Evolutionary conservation across 495 filamentous ascomycete species (phyloP), one percentile per base, ranked within the genome.

Genomic region (Opeltia flavorubescens): DNA sequence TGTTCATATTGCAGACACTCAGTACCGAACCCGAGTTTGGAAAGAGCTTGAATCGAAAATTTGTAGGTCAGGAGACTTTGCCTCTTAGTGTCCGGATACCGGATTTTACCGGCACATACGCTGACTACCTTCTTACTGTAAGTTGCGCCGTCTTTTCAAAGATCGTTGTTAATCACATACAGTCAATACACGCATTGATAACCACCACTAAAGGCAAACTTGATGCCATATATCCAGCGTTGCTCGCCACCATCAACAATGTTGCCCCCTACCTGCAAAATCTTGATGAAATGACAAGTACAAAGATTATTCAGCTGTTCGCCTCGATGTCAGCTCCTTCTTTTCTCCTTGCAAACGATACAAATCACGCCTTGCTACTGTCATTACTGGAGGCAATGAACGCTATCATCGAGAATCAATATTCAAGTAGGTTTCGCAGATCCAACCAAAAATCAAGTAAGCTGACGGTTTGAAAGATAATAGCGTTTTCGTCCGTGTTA

Each of bases 331-430:
- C 91, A 5, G 83, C 91, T 1, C 93, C 93, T 1, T 83, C 79
- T 23, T 99, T 96, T 62, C 66, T 99, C n/a, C 66, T 99, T 18
- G 85, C 87, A 4, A 99, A 96, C 56, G 93, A 99, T 49, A 85
- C 75, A 12, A 99, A 99, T 49, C 85, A 99, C 49, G 63, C 66
- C 27, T 74, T 95, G 24, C 68, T 99, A 23, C 73, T 76, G 17
- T 88, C 89, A 0, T 63, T 99, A 27, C 70, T 99, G 11, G 87
- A 94, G 58, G 84, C 86, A 2, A 81, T 99, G 59, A 96, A 94
- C 58, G 76, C 88, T 2, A 82, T 95, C 25, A 69, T 96, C 29
- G 91, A 99, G 66, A 84, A 95, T 61, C 82, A 95, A 59, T 94
- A 88, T 54, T 72, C 67, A 27, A 80, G 89, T 96, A 69, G 48